These are phyloP conservation scores for Stephania japonica DNA, from an alignment of 164 flowering plant genomes.

Conservation along the genomic window DNA sequence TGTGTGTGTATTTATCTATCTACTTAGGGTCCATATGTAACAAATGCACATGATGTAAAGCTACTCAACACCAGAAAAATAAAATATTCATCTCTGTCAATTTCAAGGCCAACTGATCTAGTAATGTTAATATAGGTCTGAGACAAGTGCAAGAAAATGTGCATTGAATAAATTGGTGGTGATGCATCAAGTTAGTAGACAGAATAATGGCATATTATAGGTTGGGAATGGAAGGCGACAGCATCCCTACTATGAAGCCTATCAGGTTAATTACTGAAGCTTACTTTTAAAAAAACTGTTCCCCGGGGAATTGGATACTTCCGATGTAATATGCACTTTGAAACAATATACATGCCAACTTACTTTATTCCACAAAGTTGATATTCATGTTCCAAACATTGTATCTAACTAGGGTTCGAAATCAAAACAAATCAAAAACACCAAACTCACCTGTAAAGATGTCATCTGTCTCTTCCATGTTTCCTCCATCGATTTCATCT, in stretches of 20 bases:
- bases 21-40: not conserved
- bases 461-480: conserved; percentile 77
- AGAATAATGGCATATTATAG: not conserved
- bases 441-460: conserved; percentile 64
- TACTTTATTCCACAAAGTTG: not conserved
- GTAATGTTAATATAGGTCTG: not conserved
- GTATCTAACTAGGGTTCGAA: not conserved
- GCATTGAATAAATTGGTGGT: not conserved
- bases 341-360: not conserved
- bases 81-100: not conserved
- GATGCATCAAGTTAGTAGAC: not conserved
- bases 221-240: not conserved
- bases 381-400: not conserved
- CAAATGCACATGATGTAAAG: not conserved
- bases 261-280: not conserved
- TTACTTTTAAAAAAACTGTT: not conserved
- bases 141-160: not conserved
- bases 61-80: not conserved
- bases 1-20: not conserved
- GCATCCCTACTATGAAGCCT: not conserved
- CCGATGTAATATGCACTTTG: not conserved
- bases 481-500: conserved; percentile 85
- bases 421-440: not conserved
- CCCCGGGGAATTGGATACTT: not conserved
- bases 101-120: not conserved